These are phyloP conservation scores for Lycium ferocissimum DNA, from an alignment of 257 asterid genomes.

Conservation along the genomic window DNA sequence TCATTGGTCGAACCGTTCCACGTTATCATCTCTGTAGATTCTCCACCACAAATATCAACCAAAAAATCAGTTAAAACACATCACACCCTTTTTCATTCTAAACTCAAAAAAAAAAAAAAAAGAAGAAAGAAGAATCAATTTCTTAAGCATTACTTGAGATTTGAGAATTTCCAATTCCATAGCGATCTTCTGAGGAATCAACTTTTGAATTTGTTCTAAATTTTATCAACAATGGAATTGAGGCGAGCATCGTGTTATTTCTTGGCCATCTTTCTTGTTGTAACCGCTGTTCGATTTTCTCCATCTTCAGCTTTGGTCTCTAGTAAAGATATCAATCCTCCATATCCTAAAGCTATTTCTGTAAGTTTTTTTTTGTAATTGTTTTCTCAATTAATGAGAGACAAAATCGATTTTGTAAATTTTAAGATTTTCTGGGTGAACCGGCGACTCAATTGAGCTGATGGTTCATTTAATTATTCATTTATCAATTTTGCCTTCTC, in stretches of 20 bases:
- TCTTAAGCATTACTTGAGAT: constrained; percentile 29
- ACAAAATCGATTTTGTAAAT: not conserved
- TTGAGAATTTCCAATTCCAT: not conserved
- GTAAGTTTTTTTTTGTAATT: constrained; percentile 34
- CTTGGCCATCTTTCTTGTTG: constrained; percentile 40
- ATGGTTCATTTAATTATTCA: not conserved
- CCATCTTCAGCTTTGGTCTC: constrained; percentile 45
- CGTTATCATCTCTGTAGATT: constrained; percentile 46
- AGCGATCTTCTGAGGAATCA: not conserved
- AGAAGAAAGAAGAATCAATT: not conserved
- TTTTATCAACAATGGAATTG: constrained; percentile 39
- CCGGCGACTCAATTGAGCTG: not conserved
- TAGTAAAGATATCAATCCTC: constrained; percentile 47
- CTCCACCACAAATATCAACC: constrained; percentile 22
- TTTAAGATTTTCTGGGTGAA: not conserved
- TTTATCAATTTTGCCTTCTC: not conserved
- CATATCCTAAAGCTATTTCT: constrained; percentile 65
- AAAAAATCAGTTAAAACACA: not conserved
- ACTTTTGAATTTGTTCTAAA: not conserved
- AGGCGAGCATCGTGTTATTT: constrained; percentile 27
- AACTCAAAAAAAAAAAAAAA: not conserved
- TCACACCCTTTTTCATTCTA: not conserved
- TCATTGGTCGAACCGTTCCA: constrained; percentile 54
- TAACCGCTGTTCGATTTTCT: constrained; percentile 41
- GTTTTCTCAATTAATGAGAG: not conserved